phyloP scores from a whole-genome alignment of 768 basidiomycete species.

The Suillus discolor region DNA sequence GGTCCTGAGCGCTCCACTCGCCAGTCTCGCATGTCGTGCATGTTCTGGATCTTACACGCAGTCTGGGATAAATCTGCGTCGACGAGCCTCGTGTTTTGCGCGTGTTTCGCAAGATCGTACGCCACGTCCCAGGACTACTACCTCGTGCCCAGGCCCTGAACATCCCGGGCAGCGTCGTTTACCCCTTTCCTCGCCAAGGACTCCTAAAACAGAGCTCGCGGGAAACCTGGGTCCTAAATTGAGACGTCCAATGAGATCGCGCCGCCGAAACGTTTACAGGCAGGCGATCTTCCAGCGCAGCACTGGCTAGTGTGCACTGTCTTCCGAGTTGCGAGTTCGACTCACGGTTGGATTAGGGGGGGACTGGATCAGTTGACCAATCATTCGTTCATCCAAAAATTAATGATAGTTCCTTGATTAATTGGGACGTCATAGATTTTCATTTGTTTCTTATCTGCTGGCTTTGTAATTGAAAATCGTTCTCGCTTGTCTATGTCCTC shows the following conservation, averaged over 20 bases:
- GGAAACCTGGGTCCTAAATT: neutral
- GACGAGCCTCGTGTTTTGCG: constrained; percentile 2
- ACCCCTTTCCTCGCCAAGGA: constrained; percentile 1
- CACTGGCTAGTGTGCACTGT: neutral
- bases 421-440: constrained; percentile 5
- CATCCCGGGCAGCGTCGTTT: neutral
- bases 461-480: constrained; percentile 1
- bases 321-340: neutral
- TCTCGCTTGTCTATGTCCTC: constrained; percentile 2
- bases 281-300: neutral
- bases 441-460: constrained; percentile 1
- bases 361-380: neutral
- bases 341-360: constrained; percentile 2
- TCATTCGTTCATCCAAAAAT: neutral
- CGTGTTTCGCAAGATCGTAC: neutral
- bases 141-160: constrained; percentile 4
- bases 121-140: constrained; percentile 5
- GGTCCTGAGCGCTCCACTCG: constrained; percentile 4
- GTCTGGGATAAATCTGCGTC: neutral
- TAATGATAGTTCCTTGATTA: constrained; percentile 2
- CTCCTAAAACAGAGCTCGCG: neutral
- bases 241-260: constrained; percentile 2
- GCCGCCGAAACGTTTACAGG: neutral
- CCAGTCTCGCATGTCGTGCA: neutral
- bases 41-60: constrained; percentile 1